Conservation (phyloP, 345 rosid species). For the Euphorbia lathyris region DNA sequence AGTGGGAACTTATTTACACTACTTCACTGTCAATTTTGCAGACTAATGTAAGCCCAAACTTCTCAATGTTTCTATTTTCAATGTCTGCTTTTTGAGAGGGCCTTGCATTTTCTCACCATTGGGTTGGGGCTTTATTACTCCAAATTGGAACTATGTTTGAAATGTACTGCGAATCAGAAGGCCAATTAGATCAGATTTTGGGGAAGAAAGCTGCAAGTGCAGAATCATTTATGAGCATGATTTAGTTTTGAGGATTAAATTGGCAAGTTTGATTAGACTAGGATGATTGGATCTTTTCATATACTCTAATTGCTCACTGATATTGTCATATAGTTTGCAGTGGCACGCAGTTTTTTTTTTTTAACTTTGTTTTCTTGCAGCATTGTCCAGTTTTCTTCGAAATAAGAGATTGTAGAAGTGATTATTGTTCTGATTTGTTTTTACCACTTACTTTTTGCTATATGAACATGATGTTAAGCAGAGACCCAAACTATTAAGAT, state of each 20-base stretch:
- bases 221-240: neutral
- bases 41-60: constrained; percentile 47
- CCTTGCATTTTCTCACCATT: neutral
- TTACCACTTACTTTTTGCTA: neutral
- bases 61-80: neutral
- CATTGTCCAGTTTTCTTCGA: neutral
- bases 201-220: too few species aligned
- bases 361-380: neutral
- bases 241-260: neutral
- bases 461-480: constrained; percentile 27
- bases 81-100: too few species aligned
- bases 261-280: neutral
- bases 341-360: too few species aligned
- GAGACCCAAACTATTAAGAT: constrained; percentile 86
- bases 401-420: neutral
- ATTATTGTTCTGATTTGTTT: neutral
- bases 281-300: neutral
- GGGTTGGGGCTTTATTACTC: too few species aligned
- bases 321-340: neutral
- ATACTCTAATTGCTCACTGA: neutral
- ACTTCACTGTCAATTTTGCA: constrained; percentile 82
- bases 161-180: neutral
- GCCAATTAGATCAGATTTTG: neutral
- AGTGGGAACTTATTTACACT: constrained; percentile 94
- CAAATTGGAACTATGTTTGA: neutral